Conservation (phyloP, 1,284 basidiomycete genomes). For the Rhodotorula sp. region DNA sequence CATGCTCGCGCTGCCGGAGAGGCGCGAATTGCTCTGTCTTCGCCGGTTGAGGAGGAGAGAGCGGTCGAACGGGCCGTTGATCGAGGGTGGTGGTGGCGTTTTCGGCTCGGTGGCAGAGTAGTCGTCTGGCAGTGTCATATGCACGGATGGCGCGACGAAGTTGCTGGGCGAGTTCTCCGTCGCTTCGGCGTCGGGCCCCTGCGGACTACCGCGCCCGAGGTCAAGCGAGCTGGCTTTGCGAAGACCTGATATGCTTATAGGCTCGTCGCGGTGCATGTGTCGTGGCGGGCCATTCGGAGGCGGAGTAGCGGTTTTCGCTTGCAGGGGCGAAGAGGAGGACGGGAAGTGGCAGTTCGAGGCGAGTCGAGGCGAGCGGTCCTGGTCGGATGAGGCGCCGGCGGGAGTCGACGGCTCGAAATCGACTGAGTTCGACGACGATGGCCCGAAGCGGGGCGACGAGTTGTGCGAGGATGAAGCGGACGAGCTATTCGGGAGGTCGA, state of each 20-base stretch:
- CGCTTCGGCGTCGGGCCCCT: not conserved
- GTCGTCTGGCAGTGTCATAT: not conserved
- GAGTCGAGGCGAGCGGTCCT: not conserved
- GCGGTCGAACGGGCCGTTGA: not conserved
- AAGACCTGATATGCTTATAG: not conserved
- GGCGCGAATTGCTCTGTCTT: not conserved
- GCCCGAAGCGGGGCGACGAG: not conserved
- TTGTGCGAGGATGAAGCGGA: not conserved
- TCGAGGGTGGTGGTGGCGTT: not conserved
- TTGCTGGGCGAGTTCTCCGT: not conserved
- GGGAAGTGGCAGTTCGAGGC: not conserved
- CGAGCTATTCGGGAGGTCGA: not conserved
- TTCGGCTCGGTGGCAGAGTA: not conserved
- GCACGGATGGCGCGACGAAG: not conserved
- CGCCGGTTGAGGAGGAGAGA: not conserved
- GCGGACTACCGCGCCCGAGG: conserved; percentile 8
- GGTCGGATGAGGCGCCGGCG: not conserved
- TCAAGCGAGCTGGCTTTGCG: conserved; percentile 32
- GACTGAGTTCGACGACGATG: not conserved
- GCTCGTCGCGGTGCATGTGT: not conserved
- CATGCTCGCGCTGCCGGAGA: conserved; percentile 9
- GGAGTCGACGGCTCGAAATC: not conserved
- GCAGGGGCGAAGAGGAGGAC: not conserved
- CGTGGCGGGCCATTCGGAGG: conserved; percentile 15
- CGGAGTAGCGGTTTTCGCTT: conserved; percentile 23